Evolutionary conservation across 164 flowering plant genomes (phyloP).

Genomic region (Liriodendron chinense): DNA sequence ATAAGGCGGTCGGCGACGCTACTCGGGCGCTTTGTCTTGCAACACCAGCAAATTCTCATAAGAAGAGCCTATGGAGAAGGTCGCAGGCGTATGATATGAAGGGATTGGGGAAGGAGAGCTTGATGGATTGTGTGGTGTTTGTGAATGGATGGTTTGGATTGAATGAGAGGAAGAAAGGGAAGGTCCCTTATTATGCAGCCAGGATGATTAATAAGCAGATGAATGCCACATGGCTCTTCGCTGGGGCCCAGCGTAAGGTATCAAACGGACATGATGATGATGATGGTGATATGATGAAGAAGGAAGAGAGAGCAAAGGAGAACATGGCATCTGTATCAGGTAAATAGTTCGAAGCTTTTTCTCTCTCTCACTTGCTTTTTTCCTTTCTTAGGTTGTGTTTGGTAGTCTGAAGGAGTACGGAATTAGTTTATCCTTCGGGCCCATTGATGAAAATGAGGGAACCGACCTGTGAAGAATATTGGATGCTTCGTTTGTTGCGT

Average conservation of each 20-base stretch:
- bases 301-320: conserved; percentile 2
- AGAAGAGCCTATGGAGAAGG: conserved; percentile 82
- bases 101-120: conserved; percentile 73
- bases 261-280: neutral
- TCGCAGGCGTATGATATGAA: conserved; percentile 86
- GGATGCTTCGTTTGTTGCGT: too few relatives aligned
- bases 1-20: conserved; percentile 59
- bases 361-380: neutral
- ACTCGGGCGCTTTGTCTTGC: conserved; percentile 67
- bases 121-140: conserved; percentile 72
- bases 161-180: conserved; percentile 18
- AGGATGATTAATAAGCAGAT: conserved; percentile 79
- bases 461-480: too few relatives aligned
- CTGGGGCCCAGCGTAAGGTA: conserved; percentile 20
- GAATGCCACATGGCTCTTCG: conserved; percentile 73
- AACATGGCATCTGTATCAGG: conserved; percentile 9
- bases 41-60: conserved; percentile 53
- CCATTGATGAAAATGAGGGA: too few relatives aligned
- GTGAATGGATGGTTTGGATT: conserved; percentile 38
- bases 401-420: neutral
- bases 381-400: neutral
- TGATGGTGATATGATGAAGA: conserved; percentile 12
- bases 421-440: neutral
- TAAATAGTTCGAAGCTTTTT: neutral
- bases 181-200: conserved; percentile 62